Evolutionary conservation across 179 eudicot species (phyloP), one percentile per base, ranked within the genome.

Genomic region (Silene vulgaris): DNA sequence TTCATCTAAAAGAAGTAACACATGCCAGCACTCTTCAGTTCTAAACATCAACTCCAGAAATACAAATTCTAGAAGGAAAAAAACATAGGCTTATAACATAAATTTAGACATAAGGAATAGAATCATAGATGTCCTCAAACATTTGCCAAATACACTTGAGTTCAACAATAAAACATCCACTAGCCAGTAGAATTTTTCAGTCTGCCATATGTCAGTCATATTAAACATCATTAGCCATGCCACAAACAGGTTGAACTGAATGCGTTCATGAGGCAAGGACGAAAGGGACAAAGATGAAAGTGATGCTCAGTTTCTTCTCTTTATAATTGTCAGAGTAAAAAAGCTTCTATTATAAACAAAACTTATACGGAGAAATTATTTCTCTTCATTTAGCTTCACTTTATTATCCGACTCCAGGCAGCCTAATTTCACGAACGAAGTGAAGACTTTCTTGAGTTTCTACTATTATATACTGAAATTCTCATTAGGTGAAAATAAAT

Each of bases 111-210:
- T 13, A 28, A 63, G n/a, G 37, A 63, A 63, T 63, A n/a, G n/a
- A n/a, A n/a, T n/a, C n/a, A n/a, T n/a, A 2, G 28, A 63, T 9
- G 66, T 13, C 67, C 67, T 26, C 23, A 63, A 63, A 32, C 17
- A 26, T 63, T 26, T 30, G 29, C 11, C n/a, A 26, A 26, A 63
- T 43, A 26, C 65, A 63, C 35, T 26, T 1, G 32, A 63, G 28
- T 63, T 63, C 66, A 63, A 63, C 66, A 63, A 26, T 14, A 63
- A 23, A 63, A 26, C 35, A 63, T 63, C 17, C 66, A 63, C 48
- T 5, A 43, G 12, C 48, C 12, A 43, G 48, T 43, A 43, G 12
- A 43, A 43, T 8, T 43, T 43, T 43, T 43, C 48, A 43, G 48
- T 1, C 16, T 0, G 35, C 66, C 7, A 6, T 11, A 26, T 3